These are phyloP conservation scores for Kokia cookei DNA, from an alignment of 441 rosid genomes.

Conservation along the genomic window DNA sequence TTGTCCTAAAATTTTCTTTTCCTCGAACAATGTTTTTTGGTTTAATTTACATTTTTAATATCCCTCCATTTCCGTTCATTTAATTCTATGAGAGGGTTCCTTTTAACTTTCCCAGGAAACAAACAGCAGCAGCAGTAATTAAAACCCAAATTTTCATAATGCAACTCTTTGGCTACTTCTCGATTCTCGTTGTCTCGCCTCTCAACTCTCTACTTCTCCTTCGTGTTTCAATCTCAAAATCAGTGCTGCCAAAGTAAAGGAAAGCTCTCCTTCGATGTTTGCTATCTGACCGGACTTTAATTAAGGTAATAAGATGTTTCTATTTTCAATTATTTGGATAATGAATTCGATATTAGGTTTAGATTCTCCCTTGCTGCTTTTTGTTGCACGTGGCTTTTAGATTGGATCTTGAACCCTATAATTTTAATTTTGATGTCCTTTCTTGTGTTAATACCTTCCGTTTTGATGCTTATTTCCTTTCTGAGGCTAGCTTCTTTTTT, in stretches of 20 bases:
- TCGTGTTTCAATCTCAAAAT: background rate
- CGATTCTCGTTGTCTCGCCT: background rate
- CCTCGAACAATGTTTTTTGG: background rate
- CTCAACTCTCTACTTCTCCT: too few relatives aligned
- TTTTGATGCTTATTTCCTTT: background rate
- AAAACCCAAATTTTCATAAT: background rate
- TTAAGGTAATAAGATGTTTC: conserved; percentile 2
- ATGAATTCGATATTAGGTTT: background rate
- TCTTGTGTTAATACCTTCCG: background rate
- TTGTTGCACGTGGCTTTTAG: background rate
- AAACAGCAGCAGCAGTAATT: background rate
- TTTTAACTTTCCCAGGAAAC: background rate
- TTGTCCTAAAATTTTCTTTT: background rate
- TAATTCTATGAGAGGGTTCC: too few relatives aligned
- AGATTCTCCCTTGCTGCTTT: background rate
- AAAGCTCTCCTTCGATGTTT: conserved; percentile 4
- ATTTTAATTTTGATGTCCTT: background rate
- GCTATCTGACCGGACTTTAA: background rate
- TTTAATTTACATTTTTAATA: background rate
- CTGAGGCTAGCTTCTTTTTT: background rate
- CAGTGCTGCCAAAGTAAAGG: background rate
- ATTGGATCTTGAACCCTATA: conserved; percentile 9
- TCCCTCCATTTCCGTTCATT: background rate
- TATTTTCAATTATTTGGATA: background rate
- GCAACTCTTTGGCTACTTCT: background rate